Evolutionary conservation across 768 basidiomycete genomes (phyloP), one percentile per base, ranked within the genome.

Genomic region (Naganishia onofrii): DNA sequence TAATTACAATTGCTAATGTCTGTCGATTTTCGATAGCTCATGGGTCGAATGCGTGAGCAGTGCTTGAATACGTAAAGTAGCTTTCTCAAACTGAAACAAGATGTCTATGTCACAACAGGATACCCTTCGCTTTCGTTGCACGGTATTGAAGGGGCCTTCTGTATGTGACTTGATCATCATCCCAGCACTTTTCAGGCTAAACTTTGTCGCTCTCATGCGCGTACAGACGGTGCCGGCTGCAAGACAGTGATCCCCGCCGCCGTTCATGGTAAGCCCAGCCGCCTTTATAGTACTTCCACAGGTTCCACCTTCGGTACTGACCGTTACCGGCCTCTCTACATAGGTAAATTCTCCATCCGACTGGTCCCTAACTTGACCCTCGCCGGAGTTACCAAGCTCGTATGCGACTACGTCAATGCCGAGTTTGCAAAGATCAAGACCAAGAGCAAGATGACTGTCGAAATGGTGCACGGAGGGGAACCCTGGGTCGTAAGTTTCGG

Each of bases 121-220:
- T 84, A 86, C 74, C 91, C 94, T 1, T 90, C 89, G 69, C 85
- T 98, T 71, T 93, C 92, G 2, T 82, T 98, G 29, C 94, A 98
- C 79, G 95, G 95, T 13, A 94, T 98, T 75, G 91, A 96, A 81
- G 93, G 94, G 58, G 95, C 93, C 1, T 96, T 94, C 84, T 91
- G 79, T 80, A 53, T 67, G 79, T 74, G 36, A 13, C 4, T 42
- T 17, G 34, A 8, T 13, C 53, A 15, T 7, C 7, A 63, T 28
- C 21, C 17, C 10, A 32, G 56, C 26, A 29, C 42, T 9, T 7
- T 19, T 44, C n/a, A 23, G 5, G 56, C 56, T 15, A n/a, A 36
- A 21, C 28, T 63, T 75, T 74, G 54, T 71, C 32, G n/a, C 34
- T 12, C 23, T 2, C 46, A 4, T 36, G 4, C 42, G 10, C n/a